Conservation (phyloP, 2,329 filamentous ascomycete genomes). For the Cladosporium sphaerospermum region DNA sequence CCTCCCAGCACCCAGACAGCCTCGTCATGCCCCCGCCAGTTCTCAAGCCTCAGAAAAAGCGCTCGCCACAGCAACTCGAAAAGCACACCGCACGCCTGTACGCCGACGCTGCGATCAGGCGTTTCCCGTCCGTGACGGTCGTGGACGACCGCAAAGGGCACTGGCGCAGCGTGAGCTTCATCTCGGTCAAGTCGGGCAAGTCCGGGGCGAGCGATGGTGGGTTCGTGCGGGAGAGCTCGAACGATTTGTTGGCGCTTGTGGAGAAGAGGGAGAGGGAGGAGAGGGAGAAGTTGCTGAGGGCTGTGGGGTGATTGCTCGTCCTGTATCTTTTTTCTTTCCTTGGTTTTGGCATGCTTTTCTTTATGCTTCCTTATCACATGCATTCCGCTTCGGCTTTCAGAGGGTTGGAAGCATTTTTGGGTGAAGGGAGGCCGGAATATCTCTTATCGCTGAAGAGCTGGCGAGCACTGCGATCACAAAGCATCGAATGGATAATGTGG, state of each 20-base stretch:
- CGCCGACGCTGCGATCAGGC: conserved; percentile 1
- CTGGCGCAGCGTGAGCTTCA: conserved; percentile 23
- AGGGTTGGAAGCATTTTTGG: too few species aligned
- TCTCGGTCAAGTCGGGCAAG: conserved; percentile 17
- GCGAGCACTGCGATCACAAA: too few species aligned
- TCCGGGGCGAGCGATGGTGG: neutral
- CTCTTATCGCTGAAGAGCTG: too few species aligned
- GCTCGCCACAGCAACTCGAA: conserved; percentile 12
- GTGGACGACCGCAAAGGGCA: conserved; percentile 29
- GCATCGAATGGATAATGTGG: too few species aligned
- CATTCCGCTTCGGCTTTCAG: too few species aligned
- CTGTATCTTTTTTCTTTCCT: too few species aligned
- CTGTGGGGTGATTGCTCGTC: neutral
- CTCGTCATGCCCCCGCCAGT: conserved; percentile 13
- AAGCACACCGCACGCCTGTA: neutral
- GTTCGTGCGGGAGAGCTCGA: conserved; percentile 31
- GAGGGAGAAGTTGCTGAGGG: conserved; percentile 25
- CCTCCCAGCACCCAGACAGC: neutral
- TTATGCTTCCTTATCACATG: too few species aligned
- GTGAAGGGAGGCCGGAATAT: too few species aligned
- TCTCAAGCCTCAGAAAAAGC: conserved; percentile 16
- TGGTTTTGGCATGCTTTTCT: too few species aligned
- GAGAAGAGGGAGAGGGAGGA: conserved; percentile 33
- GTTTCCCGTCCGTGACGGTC: conserved; percentile 28
- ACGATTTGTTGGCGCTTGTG: conserved; percentile 35